Evolutionary conservation across 768 basidiomycete species (phyloP), one percentile per base, ranked within the genome.

Genomic region (Cubamyces lactineus): DNA sequence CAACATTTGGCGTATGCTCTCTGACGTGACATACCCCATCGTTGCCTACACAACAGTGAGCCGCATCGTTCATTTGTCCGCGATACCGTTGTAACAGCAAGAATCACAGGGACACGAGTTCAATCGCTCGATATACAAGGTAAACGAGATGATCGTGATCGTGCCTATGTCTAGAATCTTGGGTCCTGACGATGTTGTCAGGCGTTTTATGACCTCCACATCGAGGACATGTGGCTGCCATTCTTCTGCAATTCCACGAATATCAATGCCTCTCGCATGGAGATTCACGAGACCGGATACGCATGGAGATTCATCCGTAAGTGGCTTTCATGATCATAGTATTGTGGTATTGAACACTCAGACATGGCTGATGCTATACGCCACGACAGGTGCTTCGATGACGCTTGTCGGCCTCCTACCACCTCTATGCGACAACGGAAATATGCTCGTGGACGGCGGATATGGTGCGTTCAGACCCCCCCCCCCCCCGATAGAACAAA

Each of bases 241-340:
- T 98, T 86, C 78, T 98, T 96, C 76, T 97, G 95, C 76, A 98
- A 98, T 69, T 93, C 96, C 2, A 96, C 97, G 19, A 98, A 98
- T 69, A 97, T 99, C 73, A 94, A 89, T 54, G 93, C 92, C 47
- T 97, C 94, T 9, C 84, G 88, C 9, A 98, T 98, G 94, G 95
- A 98, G 70, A 88, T 98, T 45, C 97, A 99, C 69, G 91, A 96
- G 67, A 92, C 93, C 13, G 97, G 97, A n/a, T 98, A 98, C 77
- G 96, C 97, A 13, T 99, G 96, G 96, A 82, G 94, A 67, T 93
- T 86, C 71, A 92, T 93, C 57, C 90, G 93, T 92, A 71, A 21
- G 48, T 43, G n/a, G 40, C 54, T 13, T 57, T 59, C 46, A n/a
- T 40, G 16, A 19, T 50, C 12, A 26, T n/a, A 13, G 16, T 58